phyloP scores from a whole-genome alignment of 2,329 filamentous ascomycete species.

The Ceratocystis papillata region DNA sequence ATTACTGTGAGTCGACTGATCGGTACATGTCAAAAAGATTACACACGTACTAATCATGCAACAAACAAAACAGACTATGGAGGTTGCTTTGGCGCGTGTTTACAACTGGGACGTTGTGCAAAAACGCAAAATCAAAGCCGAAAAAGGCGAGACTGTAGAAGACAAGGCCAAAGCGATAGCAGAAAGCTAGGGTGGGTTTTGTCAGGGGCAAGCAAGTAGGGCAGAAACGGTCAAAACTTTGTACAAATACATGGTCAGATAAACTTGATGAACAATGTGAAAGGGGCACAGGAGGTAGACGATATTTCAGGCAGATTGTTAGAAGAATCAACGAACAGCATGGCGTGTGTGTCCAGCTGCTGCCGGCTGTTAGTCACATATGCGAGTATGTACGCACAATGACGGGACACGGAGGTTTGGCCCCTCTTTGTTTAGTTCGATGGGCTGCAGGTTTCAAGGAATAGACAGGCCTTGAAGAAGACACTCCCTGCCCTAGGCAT shows the following conservation, averaged over 20 bases:
- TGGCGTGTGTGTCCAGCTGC: neutral
- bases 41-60: neutral
- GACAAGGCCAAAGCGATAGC: conserved; percentile 33
- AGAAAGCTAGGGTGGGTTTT: conserved; percentile 25
- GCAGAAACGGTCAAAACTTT: neutral
- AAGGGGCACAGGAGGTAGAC: neutral
- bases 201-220: no score
- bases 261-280: neutral
- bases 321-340: neutral
- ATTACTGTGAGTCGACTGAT: conserved; percentile 59
- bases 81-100: conserved; percentile 91
- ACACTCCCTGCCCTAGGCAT: no score
- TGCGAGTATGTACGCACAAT: neutral
- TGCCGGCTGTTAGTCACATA: neutral
- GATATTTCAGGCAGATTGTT: neutral
- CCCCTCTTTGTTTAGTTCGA: neutral
- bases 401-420: neutral
- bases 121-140: conserved; percentile 77
- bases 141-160: conserved; percentile 41
- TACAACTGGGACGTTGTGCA: conserved; percentile 99
- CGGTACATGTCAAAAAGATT: neutral
- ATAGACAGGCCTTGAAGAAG: neutral
- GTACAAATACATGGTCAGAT: conserved; percentile 8
- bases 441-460: conserved; percentile 4
- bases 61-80: conserved; percentile 58